Evolutionary conservation across 257 asterid genomes (phyloP).

Genomic region (Solanum chmielewskii): DNA sequence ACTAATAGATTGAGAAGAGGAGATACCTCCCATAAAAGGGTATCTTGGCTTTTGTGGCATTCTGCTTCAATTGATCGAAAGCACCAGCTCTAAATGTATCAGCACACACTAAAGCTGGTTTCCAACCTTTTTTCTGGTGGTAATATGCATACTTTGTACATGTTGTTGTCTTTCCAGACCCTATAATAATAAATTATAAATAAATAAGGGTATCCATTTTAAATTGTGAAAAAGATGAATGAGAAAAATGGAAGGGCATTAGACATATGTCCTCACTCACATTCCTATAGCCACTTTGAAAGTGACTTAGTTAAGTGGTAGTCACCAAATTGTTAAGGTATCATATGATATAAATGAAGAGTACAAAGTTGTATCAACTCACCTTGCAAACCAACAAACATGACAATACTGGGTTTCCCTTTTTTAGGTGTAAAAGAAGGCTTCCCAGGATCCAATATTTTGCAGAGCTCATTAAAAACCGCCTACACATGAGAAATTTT

Average conservation of each 20-base stretch:
- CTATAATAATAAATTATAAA: conserved; percentile 9
- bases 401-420: conserved; percentile 68
- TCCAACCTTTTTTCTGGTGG: conserved; percentile 95
- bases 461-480: conserved; percentile 78
- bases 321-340: neutral
- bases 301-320: neutral
- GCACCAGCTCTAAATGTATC: conserved; percentile 99
- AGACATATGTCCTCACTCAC: neutral
- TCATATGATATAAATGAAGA: neutral
- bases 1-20: neutral
- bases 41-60: conserved; percentile 87
- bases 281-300: neutral
- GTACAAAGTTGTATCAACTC: neutral
- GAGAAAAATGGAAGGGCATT: neutral
- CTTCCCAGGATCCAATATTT: conserved; percentile 94
- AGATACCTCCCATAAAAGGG: conserved; percentile 85
- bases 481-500: conserved; percentile 28
- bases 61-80: conserved; percentile 92
- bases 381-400: conserved; percentile 99
- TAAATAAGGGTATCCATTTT: neutral
- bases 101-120: conserved; percentile 91
- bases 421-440: conserved; percentile 80
- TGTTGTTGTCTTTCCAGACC: conserved; percentile 89
- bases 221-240: neutral
- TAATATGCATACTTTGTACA: conserved; percentile 83